Evolutionary conservation across 1,284 basidiomycete genomes (phyloP).

Genomic region (Xerocomus nothofagi): DNA sequence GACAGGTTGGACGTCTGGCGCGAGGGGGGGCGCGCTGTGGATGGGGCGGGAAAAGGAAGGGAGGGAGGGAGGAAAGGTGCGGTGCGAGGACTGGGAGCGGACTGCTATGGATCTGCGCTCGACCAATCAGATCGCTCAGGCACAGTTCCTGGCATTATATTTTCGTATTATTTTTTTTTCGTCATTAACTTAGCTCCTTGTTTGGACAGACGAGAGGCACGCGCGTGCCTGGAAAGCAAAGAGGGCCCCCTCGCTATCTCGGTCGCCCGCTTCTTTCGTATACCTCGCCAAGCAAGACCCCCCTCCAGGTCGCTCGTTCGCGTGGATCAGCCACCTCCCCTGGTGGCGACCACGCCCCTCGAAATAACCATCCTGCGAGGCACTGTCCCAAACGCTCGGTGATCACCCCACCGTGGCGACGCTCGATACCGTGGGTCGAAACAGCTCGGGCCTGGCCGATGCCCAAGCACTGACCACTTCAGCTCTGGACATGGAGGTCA

Average conservation of each 20-base stretch:
- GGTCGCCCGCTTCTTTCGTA: no score
- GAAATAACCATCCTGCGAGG: slow-evolving; percentile 6
- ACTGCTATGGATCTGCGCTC: slow-evolving; percentile 36
- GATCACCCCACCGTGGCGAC: background rate
- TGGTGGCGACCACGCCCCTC: slow-evolving; percentile 9
- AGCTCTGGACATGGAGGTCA: background rate
- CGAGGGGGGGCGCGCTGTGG: slow-evolving; percentile 1
- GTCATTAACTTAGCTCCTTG: no score
- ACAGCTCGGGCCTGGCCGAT: no score
- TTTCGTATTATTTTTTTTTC: slow-evolving; percentile 19
- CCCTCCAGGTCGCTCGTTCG: slow-evolving; percentile 10
- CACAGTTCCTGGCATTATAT: slow-evolving; percentile 32
- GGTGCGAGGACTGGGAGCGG: slow-evolving; percentile 34
- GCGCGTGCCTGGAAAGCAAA: no score
- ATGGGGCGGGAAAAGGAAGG: slow-evolving; percentile 6
- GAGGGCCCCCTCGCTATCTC: no score
- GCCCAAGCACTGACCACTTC: no score
- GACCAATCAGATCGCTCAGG: slow-evolving; percentile 37
- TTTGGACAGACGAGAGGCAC: no score
- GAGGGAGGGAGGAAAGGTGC: slow-evolving; percentile 25
- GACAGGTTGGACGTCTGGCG: slow-evolving; percentile 7
- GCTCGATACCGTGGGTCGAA: slow-evolving; percentile 8
- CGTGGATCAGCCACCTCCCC: slow-evolving; percentile 18
- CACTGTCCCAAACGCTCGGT: slow-evolving; percentile 10
- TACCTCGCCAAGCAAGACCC: no score